These are phyloP conservation scores for Mediolabrus comicus DNA, from an alignment of 108 stramenopile genomes.

Conservation along the genomic window DNA sequence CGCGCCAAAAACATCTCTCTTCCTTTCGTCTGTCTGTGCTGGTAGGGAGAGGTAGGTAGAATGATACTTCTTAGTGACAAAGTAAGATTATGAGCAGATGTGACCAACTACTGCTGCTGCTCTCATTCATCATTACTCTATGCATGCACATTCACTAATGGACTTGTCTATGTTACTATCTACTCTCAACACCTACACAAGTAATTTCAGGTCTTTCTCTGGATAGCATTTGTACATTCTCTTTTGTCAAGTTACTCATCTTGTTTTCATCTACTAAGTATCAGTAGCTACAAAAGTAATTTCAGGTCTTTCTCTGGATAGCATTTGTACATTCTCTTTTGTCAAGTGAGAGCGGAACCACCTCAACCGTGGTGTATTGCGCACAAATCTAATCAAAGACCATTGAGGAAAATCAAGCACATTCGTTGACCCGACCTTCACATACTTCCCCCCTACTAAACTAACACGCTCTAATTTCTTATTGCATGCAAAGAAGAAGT, in stretches of 20 bases:
- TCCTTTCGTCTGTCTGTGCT: too few relatives aligned
- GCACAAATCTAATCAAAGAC: slow-evolving; percentile 43
- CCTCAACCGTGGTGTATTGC: slow-evolving; percentile 15
- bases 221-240: slow-evolving; percentile 34
- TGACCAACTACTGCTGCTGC: too few relatives aligned
- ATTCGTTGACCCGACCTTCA: slow-evolving; percentile 10
- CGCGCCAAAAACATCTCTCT: too few relatives aligned
- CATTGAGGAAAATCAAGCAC: slow-evolving; percentile 22
- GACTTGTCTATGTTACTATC: too few relatives aligned
- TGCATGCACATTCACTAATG: too few relatives aligned
- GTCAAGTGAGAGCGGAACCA: slow-evolving; percentile 52
- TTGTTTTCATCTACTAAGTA: neutral
- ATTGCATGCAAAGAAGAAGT: slow-evolving; percentile 20
- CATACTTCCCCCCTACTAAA: slow-evolving; percentile 26
- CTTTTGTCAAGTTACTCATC: slow-evolving; percentile 32
- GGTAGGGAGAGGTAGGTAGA: too few relatives aligned
- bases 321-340: slow-evolving; percentile 28
- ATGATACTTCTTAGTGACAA: too few relatives aligned
- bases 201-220: slow-evolving; percentile 43
- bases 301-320: slow-evolving; percentile 42
- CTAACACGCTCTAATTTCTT: slow-evolving; percentile 34
- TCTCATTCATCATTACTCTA: too few relatives aligned
- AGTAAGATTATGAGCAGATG: too few relatives aligned
- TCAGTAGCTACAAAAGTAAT: slow-evolving; percentile 28
- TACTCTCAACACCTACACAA: slow-evolving; percentile 16